Evolutionary conservation across 1,284 basidiomycete genomes (phyloP), one percentile per base, ranked within the genome.

Genomic region (Rhizoctonia solani): DNA sequence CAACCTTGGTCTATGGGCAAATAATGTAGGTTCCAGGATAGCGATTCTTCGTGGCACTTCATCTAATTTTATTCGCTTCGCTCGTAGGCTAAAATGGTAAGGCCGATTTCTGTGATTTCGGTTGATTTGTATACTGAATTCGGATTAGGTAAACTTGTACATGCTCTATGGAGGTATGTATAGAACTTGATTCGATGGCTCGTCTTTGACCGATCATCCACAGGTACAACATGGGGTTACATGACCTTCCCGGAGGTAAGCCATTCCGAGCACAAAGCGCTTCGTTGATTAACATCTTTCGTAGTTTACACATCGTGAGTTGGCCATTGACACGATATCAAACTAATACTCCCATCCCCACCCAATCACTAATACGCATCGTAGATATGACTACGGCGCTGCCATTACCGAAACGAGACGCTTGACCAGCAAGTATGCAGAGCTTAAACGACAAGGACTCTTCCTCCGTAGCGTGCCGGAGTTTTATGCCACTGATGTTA

Each of bases 201-300:
- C 30, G 47, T 27, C 42, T 49, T 59, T 14, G 23, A 9, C 54
- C 52, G 14, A 52, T 16, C 3, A 37, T 65, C 39, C 53, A 66
- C 59, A 69, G 89, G 89, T 39, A 92, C 89, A 0, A 89, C 85
- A 4, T 92, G 90, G 90, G 89, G 88, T 59, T 87, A 80, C 8
- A 79, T 92, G 53, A 85, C 89, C 2, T 89, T 86, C 77, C 88
- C 81, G 81, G 82, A 3, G 84, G 54, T 69, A 39, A 63, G 56
- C 46, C 55, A 46, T 30, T 49, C 19, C 6, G 49, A 34, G 67
- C 27, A 52, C 53, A 16, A 70, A 53, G 21, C 49, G 44, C 41
- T 65, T 67, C 63, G 29, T 50, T 67, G n/a, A 69, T 70, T 44
- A 58, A 34, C 25, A 34, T 21, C 30, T 34, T 9, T 49, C 25